Base-by-base conservation (phyloP, 208 protist species). In the Porcisia deanei region DNA sequence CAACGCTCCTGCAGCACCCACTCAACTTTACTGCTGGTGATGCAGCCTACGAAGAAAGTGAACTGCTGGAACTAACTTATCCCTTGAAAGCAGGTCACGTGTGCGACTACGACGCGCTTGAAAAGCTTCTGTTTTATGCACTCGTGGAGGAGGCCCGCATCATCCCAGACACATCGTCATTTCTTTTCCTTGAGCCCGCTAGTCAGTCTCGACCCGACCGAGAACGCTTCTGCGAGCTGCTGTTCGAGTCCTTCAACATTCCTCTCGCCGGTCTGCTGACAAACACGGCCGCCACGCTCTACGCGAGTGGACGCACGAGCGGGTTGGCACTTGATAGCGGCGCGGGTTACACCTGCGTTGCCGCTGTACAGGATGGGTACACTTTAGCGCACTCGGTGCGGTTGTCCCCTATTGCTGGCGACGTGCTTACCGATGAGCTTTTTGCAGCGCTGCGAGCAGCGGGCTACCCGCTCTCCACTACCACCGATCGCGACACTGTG, bases 281-380 rank as follows among this genome's bases (percentile, higher is more conserved):
- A 80, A 91, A 95, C 65, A 81, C 91, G n/a, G 89, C 99, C 1
- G 79, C 99, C 16, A 98, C 97, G 9, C 88, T 99, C 20, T 99
- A 99, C 88, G 92, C 98, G 8, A 94, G 98, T n/a, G 99, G 99
- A 60, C 90, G 98, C 16, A 91, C 96, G 1, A 99, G 98, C 22
- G 99, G 99, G 73, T 88, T 99, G 16, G 99, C 99, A 8, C 82
- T 99, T 45, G 99, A 99, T 84, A 98, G 94, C 73, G 99, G 99
- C 60, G 99, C 99, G 69, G 99, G 98, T 61, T 96, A 99, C 49
- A 99, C 99, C 16, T 98, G 99, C 74, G 92, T 99, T 65, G 96
- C 98, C 3, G 99, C 99, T 22, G 98, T 99, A 10, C 99, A 93
- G 76, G 98, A 99, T 64, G 98, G 99, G 75, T 99, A 98, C 83